Percentiles rank a stretch among this genome's conserved stretches.
Evolutionary conservation across 208 protist species (phyloP).

Genomic region (Trypanosoma caninum): DNA sequence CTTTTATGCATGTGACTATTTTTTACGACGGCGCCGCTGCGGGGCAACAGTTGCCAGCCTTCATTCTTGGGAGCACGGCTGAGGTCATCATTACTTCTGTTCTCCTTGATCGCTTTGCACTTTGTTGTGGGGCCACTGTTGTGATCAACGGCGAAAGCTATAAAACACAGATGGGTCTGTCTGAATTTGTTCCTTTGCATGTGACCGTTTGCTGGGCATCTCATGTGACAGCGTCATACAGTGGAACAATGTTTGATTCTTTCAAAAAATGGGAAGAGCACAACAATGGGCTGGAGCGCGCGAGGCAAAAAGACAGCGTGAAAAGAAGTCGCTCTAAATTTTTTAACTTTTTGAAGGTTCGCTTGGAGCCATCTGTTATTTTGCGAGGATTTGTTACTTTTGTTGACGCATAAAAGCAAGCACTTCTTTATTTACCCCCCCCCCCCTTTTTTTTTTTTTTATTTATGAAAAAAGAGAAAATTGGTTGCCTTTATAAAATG

Average conservation of each 20-base stretch:
- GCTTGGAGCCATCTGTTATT: slow-evolving; percentile 12
- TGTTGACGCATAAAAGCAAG: too few species aligned
- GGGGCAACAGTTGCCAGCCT: neutral
- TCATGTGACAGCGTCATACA: slow-evolving; percentile 35
- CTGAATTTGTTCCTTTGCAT: slow-evolving; percentile 37
- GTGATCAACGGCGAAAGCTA: slow-evolving; percentile 7
- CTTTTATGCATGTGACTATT: slow-evolving; percentile 63
- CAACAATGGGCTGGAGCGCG: slow-evolving; percentile 40
- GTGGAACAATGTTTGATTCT: slow-evolving; percentile 47
- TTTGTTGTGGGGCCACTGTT: slow-evolving; percentile 38
- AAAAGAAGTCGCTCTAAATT: slow-evolving; percentile 81
- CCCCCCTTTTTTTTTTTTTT: neutral
- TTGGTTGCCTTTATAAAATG: too few species aligned
- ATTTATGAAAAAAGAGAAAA: neutral
- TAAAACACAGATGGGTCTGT: slow-evolving; percentile 1
- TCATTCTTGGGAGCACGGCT: slow-evolving; percentile 33
- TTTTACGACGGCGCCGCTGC: slow-evolving; percentile 23
- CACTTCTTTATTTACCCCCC: neutral
- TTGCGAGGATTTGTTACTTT: slow-evolving; percentile 19
- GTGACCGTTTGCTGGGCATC: slow-evolving; percentile 50
- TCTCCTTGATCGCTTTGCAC: slow-evolving; percentile 63
- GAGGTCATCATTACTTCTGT: slow-evolving; percentile 37
- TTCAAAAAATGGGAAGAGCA: slow-evolving; percentile 52
- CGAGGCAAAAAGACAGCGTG: slow-evolving; percentile 15
- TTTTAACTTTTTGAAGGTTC: slow-evolving; percentile 68